Conservation (phyloP, 371 early-diverging fungal species). For the Choanephora cucurbitarum region DNA sequence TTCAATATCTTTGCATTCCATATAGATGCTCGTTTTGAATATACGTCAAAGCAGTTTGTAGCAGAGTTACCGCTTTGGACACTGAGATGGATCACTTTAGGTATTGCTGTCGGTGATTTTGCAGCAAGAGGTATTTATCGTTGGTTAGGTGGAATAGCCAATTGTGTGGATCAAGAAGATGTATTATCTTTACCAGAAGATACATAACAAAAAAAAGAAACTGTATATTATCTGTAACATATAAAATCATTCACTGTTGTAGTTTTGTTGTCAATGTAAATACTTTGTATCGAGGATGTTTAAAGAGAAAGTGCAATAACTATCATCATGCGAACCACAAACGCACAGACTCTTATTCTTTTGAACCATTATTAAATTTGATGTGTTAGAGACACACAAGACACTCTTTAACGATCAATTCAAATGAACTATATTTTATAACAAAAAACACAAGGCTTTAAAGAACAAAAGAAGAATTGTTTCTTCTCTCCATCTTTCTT, state of each 20-base stretch:
- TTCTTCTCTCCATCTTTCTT: too few species aligned
- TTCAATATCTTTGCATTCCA: conserved; percentile 65
- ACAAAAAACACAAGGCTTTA: too few species aligned
- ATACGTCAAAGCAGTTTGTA: conserved; percentile 47
- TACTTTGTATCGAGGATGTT: too few species aligned
- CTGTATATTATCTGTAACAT: too few species aligned
- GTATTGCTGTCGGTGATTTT: conserved; percentile 60
- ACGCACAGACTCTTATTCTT: background rate
- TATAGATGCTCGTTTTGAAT: conserved; percentile 29
- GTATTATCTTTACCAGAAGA: conserved; percentile 37
- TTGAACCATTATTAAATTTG: background rate
- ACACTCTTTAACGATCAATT: too few species aligned
- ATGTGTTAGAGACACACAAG: too few species aligned
- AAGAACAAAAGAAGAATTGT: too few species aligned
- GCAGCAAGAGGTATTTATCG: conserved; percentile 37
- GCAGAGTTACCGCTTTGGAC: conserved; percentile 63
- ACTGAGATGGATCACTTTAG: conserved; percentile 61
- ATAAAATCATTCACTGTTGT: too few species aligned
- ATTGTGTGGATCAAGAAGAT: conserved; percentile 44
- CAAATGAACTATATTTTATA: too few species aligned
- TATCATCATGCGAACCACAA: too few species aligned
- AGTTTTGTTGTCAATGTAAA: too few species aligned
- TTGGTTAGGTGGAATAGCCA: conserved; percentile 27
- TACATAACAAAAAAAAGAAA: background rate
- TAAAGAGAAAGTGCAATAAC: too few species aligned